Conservation (phyloP, 2,329 filamentous ascomycete species). For the Ophiostoma perfectum region DNA sequence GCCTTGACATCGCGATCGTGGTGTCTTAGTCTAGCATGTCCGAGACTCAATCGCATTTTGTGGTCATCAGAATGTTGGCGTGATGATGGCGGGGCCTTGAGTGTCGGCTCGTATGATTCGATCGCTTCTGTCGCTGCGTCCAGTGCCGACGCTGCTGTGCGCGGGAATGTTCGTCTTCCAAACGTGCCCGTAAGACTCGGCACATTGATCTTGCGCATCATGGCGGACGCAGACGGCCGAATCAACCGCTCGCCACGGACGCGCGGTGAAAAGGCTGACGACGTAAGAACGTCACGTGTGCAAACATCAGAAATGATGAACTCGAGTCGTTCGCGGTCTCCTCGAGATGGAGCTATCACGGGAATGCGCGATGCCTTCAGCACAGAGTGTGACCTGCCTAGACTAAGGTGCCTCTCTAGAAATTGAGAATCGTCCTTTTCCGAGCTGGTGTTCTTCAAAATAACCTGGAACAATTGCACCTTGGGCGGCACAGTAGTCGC, state of each 20-base stretch:
- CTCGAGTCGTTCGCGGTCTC: constrained; percentile 74
- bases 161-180: constrained; percentile 58
- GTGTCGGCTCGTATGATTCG: constrained; percentile 24
- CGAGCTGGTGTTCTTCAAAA: constrained; percentile 78
- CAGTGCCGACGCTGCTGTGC: constrained; percentile 26
- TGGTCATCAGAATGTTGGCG: background rate
- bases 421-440: constrained; percentile 38
- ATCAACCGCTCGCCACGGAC: constrained; percentile 60
- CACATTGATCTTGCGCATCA: constrained; percentile 84
- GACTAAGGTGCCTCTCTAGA: constrained; percentile 39
- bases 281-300: constrained; percentile 74
- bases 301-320: constrained; percentile 70
- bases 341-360: constrained; percentile 66
- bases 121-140: background rate
- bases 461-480: constrained; percentile 65
- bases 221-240: constrained; percentile 71
- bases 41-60: background rate
- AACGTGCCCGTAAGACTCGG: constrained; percentile 74
- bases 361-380: constrained; percentile 61
- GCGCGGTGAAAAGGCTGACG: constrained; percentile 69
- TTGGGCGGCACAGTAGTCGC: constrained; percentile 68
- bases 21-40: constrained; percentile 4
- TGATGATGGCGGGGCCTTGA: background rate
- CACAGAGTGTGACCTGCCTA: constrained; percentile 65
- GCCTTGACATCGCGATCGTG: constrained; percentile 4